Evolutionary conservation across 2,329 filamentous ascomycete species (phyloP).

Genomic region (Dryadomyces sulphureus): DNA sequence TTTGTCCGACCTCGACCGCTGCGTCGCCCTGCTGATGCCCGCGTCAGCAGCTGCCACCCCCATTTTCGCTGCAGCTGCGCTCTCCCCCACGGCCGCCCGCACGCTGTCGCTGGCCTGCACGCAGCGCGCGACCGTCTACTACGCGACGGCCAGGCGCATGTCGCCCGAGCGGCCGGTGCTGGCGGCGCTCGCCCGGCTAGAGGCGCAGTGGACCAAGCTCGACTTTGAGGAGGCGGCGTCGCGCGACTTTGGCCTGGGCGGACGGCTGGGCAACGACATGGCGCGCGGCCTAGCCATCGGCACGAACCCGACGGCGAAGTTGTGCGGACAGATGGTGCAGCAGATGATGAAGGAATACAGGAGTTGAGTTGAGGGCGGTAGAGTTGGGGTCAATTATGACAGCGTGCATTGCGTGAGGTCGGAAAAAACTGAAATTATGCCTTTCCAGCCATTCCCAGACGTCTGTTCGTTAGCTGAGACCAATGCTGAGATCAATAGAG

Average conservation of each 20-base stretch:
- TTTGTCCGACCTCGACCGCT: conserved; percentile 39
- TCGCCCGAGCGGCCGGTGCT: not conserved
- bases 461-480: conserved; percentile 5
- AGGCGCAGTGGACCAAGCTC: conserved; percentile 34
- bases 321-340: conserved; percentile 54
- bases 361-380: conserved; percentile 7
- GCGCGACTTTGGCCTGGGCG: conserved; percentile 47
- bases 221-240: conserved; percentile 49
- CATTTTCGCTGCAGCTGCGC: conserved; percentile 24
- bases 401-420: not conserved
- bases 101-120: conserved; percentile 58
- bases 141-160: conserved; percentile 36
- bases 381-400: no score
- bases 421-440: not conserved
- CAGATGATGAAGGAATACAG: conserved; percentile 58
- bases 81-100: conserved; percentile 50
- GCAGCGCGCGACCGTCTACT: conserved; percentile 52
- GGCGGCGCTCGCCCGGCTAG: conserved; percentile 12
- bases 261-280: conserved; percentile 49
- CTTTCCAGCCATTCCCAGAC: conserved; percentile 3
- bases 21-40: conserved; percentile 45
- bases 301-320: conserved; percentile 53
- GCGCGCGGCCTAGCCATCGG: conserved; percentile 49
- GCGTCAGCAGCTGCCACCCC: conserved; percentile 12
- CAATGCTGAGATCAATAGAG: no score